A percentile compares a stretch with the other conserved stretches of the same genome.
These are phyloP conservation scores for Lasiodiplodia gonubiensis DNA, from an alignment of 2,329 filamentous ascomycete species.

Conservation along the genomic window DNA sequence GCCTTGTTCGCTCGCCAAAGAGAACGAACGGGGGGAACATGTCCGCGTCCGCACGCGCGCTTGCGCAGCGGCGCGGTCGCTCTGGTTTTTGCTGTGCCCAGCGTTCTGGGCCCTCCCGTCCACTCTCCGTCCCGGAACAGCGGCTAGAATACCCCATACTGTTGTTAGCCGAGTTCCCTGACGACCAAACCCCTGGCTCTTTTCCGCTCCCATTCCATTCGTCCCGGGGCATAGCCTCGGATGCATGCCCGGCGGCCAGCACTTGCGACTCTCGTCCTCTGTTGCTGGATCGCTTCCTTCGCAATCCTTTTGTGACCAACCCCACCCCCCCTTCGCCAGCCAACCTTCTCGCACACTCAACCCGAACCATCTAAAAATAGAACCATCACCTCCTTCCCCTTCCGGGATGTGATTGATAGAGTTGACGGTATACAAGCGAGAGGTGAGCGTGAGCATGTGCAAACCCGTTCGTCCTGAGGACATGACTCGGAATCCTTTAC, in stretches of 20 bases:
- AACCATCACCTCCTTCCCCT: neutral
- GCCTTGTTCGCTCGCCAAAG: neutral
- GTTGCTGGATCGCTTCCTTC: neutral
- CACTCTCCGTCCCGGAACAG: slow-evolving; percentile 7
- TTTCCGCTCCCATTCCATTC: neutral
- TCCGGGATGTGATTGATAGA: neutral
- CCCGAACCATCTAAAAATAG: slow-evolving; percentile 9
- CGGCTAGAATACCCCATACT: slow-evolving; percentile 22
- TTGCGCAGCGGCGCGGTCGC: neutral
- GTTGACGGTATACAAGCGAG: neutral
- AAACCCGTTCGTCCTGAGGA: neutral
- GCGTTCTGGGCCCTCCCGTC: slow-evolving; percentile 11
- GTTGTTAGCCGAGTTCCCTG: too few species aligned
- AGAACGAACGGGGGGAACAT: neutral
- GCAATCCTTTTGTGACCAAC: neutral
- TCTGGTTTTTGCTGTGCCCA: neutral
- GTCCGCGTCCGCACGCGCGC: neutral
- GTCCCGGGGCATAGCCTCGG: neutral
- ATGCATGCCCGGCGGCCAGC: neutral
- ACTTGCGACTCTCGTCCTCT: neutral
- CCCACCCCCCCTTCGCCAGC: neutral
- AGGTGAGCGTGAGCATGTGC: neutral
- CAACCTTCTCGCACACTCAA: neutral
- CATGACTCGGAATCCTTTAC: slow-evolving; percentile 19
- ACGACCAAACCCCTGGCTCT: neutral